Base-by-base conservation (phyloP, 2,329 filamentous ascomycete species). In the Aspergillus hiratsukae region DNA sequence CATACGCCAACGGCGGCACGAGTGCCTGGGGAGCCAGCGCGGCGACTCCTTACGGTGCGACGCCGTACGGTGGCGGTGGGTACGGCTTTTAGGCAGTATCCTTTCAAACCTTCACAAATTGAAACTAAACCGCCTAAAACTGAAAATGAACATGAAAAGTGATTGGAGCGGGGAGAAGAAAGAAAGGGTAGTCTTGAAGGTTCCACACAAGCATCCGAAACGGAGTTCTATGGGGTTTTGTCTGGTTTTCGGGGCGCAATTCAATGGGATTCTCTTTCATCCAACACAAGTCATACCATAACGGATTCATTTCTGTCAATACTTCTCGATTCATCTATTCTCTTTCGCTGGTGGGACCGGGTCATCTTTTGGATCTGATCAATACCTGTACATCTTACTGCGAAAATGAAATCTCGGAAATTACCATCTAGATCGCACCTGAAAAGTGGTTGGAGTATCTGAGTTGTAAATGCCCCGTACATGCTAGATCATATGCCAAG, bases 1-100 rank as follows among this genome's bases (percentile, higher is more conserved):
- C 69, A 11, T 75, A 76, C 53, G 74, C 69, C 27, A 73, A 69
- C 41, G 83, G 83, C 25, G 80, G 76, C 52, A 78, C 82, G 58
- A 88, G 83, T 67, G 78, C 83, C 19, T 92, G 89, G 83, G 87
- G 87, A 19, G 84, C 79, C 37, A 80, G 76, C 51, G 82, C 77
- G 43, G 81, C 82, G 28, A 86, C 83, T 10, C 83, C 84, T 9
- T 87, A 87, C 66, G 84, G 84, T 17, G 63, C 63, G 10, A 66
- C 64, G 14, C 64, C 64, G 4, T 66, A 66, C 51, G 63, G 63
- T 4, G 61, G 57, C 8, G 63, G 64, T 43, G 64, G 66, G 23
- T 70, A 68, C 53, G 66, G 68, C 31, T 70, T 68, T 25, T 70
- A 65, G 40, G 40, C 40, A 4, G 40, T 19, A 21, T 4, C n/a